Base-by-base conservation (phyloP, 140 eudicot genomes). In the Oenanthe javanica region DNA sequence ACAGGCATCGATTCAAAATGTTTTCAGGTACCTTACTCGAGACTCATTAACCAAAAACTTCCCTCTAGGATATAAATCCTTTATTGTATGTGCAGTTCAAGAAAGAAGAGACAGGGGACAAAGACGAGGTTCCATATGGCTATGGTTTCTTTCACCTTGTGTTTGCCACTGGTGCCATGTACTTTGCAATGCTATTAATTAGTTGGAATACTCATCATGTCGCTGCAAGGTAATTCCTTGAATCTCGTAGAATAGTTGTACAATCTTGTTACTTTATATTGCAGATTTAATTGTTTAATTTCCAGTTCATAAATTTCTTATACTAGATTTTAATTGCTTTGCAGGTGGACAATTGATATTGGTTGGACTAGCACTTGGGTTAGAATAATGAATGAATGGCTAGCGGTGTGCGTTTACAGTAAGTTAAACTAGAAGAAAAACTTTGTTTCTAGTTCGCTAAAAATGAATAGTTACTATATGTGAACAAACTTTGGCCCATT, bases 281-380 rank as follows among this genome's bases (percentile, higher is more conserved):
- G 2, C n/a, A 43, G 42, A n/a, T 10, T 23, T 43, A 72, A 18
- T 6, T 21, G 2, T 2, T 15, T 4, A 9, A 23, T 7, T 72
- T 8, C 1, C 25, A 18, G 5, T 1, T 18, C 7, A 55, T 18
- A 0, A 9, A 7, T 15, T 12, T 45, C 78, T 47, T 19, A 47
- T n/a, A 16, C 21, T 11, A 75, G 61, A n/a, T 8, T 23, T 4
- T 4, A 11, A 23, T 36, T 0, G 4, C 0, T 21, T 61, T 83
- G 81, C 87, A 92, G 97, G 86, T 92, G 93, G 93, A 92, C 96
- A 5, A 90, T 92, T 50, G 97, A 92, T 69, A 86, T 92, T 31
- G 97, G 97, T 13, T 92, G 97, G 97, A 92, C 97, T 1, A 92
- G 97, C 78, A 87, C 97, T 21, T 92, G 97, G 97, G 97, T 92